Evolutionary conservation across 2,329 filamentous ascomycete species (phyloP).

Genomic region (Cercospora sesami): DNA sequence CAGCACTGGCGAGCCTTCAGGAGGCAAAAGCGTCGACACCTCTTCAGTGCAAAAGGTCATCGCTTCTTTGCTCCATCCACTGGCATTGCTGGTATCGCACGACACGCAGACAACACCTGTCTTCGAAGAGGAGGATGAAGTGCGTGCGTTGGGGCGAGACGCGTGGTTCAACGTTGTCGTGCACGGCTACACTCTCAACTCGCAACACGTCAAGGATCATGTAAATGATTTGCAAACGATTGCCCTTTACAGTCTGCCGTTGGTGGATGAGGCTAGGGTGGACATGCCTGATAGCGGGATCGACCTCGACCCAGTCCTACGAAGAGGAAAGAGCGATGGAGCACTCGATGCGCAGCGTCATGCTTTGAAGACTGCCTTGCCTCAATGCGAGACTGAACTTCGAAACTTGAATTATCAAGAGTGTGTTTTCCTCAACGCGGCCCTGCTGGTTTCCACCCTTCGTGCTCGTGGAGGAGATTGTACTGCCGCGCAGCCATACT

Average conservation of each 20-base stretch:
- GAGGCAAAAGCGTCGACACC: constrained; percentile 45
- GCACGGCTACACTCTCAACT: constrained; percentile 80
- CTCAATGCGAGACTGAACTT: constrained; percentile 75
- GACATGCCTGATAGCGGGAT: constrained; percentile 95
- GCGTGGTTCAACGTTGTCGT: constrained; percentile 98
- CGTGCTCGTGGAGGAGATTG: constrained; percentile 86
- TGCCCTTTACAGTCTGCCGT: constrained; percentile 80
- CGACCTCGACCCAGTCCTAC: constrained; percentile 89
- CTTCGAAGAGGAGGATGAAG: constrained; percentile 51
- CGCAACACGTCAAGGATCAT: constrained; percentile 70
- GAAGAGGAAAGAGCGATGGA: constrained; percentile 78
- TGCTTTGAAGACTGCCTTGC: constrained; percentile 70
- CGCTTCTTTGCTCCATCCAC: constrained; percentile 77
- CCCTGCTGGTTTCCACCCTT: constrained; percentile 83
- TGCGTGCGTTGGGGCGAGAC: constrained; percentile 68
- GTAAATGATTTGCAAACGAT: constrained; percentile 76
- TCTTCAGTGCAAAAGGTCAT: constrained; percentile 85
- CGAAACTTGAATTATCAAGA: constrained; percentile 83
- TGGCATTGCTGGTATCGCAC: constrained; percentile 77
- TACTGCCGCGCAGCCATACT: constrained; percentile 85
- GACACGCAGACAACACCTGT: constrained; percentile 51
- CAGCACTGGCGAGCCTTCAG: constrained; percentile 82
- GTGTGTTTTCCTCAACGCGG: constrained; percentile 86
- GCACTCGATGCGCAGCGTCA: constrained; percentile 79
- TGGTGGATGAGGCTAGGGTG: constrained; percentile 84